Base-by-base conservation (phyloP, 1,284 basidiomycete genomes). In the Cutaneotrichosporon cutaneum region DNA sequence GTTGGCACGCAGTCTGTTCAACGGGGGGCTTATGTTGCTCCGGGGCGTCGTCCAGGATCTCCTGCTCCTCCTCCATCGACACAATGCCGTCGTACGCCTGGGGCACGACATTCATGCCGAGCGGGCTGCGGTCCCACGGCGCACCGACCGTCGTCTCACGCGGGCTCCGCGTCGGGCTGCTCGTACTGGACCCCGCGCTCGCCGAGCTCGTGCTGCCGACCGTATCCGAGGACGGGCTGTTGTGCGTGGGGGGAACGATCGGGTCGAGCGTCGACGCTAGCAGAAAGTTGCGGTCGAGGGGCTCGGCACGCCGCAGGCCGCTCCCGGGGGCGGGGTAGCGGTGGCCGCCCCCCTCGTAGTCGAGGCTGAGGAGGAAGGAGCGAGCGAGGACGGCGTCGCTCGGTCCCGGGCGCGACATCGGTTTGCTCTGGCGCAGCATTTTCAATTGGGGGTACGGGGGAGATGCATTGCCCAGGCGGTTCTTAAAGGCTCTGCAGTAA, bases 331-430 rank as follows among this genome's bases (percentile, higher is more conserved):
- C 27, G 13, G 48, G 48, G 27, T 51, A 51, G 18, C 48, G 48
- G n/a, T n/a, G n/a, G 16, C 26, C 48, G 4, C 5, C 26, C 11
- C 48, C 48, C 16, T 51, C 48, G 13, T 27, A 51, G 48, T 51
- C 48, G 26, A 51, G 26, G 48, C 48, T 51, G 48, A 51, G 48
- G 48, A 51, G 48, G 24, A 27, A n/a, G 27, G 48, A 30, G 26
- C 48, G 48, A 13, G 26, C 18, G 26, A 27, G 26, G 26, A 18
- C 48, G 13, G 13, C 13, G 26, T 51, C 13, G 48, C 26, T 30
- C 18, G 27, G 27, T 16, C 13, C 30, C 30, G 30, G 4, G 18
- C 14, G 11, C 18, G 26, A 16, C 14, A 51, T 26, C 48, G 48
- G 48, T n/a, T 51, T 51, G 26, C 26, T 51, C 16, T 51, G 48